phyloP scores from a whole-genome alignment of 306 rosid species.

The Trifolium dubium region DNA sequence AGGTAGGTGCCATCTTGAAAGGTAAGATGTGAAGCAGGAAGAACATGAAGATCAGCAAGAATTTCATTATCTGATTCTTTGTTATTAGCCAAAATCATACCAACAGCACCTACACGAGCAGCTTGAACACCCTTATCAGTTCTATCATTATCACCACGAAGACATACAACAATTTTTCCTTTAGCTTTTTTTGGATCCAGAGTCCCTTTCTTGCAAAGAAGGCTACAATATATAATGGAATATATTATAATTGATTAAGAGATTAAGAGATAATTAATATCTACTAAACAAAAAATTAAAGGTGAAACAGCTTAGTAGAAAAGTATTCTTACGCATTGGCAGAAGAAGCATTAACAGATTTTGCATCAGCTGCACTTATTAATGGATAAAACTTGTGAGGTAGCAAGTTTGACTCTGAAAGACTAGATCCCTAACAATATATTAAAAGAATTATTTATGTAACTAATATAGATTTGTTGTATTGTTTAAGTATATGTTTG shows the following conservation, averaged over 20 bases:
- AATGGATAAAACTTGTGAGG: conserved; percentile 55
- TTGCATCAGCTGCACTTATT: conserved; percentile 48
- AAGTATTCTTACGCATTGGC: conserved; percentile 49
- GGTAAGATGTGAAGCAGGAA: conserved; percentile 60
- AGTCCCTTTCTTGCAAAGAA: conserved; percentile 41
- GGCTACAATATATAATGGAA: conserved; percentile 47
- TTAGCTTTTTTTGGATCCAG: conserved; percentile 61
- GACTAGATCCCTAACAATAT: conserved; percentile 61
- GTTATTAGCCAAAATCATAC: conserved; percentile 66
- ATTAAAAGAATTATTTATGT: not conserved
- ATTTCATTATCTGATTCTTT: not conserved
- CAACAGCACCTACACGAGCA: conserved; percentile 58
- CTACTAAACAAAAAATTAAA: not conserved
- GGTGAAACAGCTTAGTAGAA: not conserved
- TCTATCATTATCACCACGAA: conserved; percentile 49
- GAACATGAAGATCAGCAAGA: conserved; percentile 49
- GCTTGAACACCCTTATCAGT: conserved; percentile 46
- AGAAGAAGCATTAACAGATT: not conserved
- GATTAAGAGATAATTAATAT: not conserved
- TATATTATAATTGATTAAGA: not conserved
- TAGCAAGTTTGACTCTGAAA: conserved; percentile 51
- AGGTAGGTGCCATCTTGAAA: conserved; percentile 44
- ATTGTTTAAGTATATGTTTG: too few species aligned
- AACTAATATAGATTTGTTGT: not conserved
- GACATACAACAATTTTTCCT: conserved; percentile 72